Base-by-base conservation (phyloP, 148 eudicot genomes). In the Dianthus caryophyllus region DNA sequence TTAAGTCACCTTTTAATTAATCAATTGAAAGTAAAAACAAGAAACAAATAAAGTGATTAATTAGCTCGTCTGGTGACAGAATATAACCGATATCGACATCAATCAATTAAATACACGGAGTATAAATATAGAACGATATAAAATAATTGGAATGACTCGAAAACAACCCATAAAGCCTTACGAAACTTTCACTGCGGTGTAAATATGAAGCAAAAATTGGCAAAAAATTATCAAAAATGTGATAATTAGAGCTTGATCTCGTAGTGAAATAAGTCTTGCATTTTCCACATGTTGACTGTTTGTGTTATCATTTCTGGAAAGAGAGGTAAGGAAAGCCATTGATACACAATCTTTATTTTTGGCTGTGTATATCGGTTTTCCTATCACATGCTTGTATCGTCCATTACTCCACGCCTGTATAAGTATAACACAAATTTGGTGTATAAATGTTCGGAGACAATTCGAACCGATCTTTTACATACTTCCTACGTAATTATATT, bases 341-440 rank as follows among this genome's bases (percentile, higher is more conserved):
- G 96, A 87, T 22, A 87, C 80, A 26, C 71, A 65, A 49, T 78
- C 76, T 54, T 75, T 65, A 48, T 20, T 61, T 57, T 74, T 69
- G 22, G 38, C 67, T 77, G 77, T 79, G 52, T 83, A 89, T 30
- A 89, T 80, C 70, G 96, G 90, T 68, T 82, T 87, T 27, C 92
- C 96, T 56, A 89, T 87, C 66, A 87, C 90, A 59, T 84, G 90
- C 71, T 87, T 89, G 75, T 82, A 87, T 48, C 54, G 69, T 27
- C 92, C 88, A 29, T 71, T 80, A 72, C 84, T 83, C 92, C 96
- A 82, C 16, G 61, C 78, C 96, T 89, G 79, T 22, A 17, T 24
- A 20, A 39, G n/a, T n/a, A n/a, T n/a, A n/a, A n/a, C n/a, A n/a
- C n/a, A n/a, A n/a, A n/a, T n/a, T n/a, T n/a, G n/a, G n/a, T n/a